A percentile compares a stretch with the other conserved stretches of the same genome.
phyloP scores from a whole-genome alignment of 2,329 filamentous ascomycete genomes.

The Sporothrix pseudoabietina region DNA sequence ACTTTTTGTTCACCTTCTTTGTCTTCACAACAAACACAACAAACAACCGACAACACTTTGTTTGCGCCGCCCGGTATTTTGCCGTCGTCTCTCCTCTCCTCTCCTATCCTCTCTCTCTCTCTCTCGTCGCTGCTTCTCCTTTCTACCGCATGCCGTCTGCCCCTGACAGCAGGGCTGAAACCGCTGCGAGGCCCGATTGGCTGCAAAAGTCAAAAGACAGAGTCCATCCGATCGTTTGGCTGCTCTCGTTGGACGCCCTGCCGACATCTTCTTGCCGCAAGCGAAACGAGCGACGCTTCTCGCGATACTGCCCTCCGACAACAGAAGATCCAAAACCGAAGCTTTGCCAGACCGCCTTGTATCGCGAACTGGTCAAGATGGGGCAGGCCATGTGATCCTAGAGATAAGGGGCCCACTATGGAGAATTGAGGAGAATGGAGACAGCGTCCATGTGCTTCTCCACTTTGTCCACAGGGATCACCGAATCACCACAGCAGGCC shows the following conservation, averaged over 20 bases:
- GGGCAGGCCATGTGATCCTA: neutral
- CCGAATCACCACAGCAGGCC: neutral
- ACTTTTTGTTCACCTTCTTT: no score
- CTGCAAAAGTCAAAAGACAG: neutral
- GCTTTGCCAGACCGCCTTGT: neutral
- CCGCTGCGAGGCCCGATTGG: neutral
- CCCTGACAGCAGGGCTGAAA: conserved; percentile 23
- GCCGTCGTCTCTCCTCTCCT: neutral
- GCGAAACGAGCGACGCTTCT: neutral
- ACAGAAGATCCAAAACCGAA: neutral
- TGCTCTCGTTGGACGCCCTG: neutral
- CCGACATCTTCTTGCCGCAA: neutral
- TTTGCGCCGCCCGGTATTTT: neutral
- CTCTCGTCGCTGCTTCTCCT: neutral
- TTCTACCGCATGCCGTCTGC: conserved; percentile 3
- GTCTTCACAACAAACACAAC: neutral
- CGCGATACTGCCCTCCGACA: neutral
- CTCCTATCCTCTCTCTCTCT: neutral
- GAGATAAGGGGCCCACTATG: conserved; percentile 5
- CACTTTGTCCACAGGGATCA: conserved; percentile 13
- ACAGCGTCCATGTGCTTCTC: neutral
- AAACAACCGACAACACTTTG: neutral
- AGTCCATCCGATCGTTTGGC: neutral
- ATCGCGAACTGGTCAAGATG: neutral
- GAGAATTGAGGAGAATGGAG: neutral